These are phyloP conservation scores for Cladosporium sp. DNA, from an alignment of 2,329 filamentous ascomycete genomes.

Conservation along the genomic window DNA sequence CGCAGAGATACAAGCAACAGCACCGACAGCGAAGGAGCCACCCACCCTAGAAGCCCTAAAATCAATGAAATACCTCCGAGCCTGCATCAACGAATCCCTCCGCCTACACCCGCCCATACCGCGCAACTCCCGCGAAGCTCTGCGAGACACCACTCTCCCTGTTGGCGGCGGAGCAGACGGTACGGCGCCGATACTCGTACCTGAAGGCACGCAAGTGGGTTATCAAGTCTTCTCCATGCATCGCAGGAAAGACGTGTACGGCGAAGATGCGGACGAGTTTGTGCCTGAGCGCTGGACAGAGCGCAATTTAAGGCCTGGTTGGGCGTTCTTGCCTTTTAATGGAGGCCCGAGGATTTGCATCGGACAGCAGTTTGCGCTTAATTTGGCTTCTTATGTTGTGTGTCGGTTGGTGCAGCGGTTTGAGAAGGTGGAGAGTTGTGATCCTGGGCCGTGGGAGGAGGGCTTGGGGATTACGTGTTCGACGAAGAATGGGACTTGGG, in stretches of 20 bases:
- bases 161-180: conserved; percentile 49
- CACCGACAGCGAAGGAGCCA: conserved; percentile 52
- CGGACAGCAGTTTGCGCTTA: conserved; percentile 70
- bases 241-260: conserved; percentile 39
- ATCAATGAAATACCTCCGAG: conserved; percentile 76
- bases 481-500: background rate
- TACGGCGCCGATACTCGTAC: conserved; percentile 45
- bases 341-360: conserved; percentile 69
- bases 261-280: conserved; percentile 42
- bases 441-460: conserved; percentile 15
- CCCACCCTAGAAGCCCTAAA: conserved; percentile 78
- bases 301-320: conserved; percentile 42
- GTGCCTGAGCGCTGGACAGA: conserved; percentile 38
- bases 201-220: conserved; percentile 43
- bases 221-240: conserved; percentile 40
- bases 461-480: conserved; percentile 7
- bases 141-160: conserved; percentile 51
- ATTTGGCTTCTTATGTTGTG: conserved; percentile 51
- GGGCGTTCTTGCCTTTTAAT: conserved; percentile 47
- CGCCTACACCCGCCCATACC: conserved; percentile 53
- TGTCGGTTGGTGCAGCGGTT: conserved; percentile 49
- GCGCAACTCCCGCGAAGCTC: conserved; percentile 50
- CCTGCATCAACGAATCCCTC: conserved; percentile 44
- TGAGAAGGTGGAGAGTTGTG: conserved; percentile 37
- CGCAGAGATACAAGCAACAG: conserved; percentile 58